phyloP scores from a whole-genome alignment of 306 rosid species.

The Biancaea sappan region DNA sequence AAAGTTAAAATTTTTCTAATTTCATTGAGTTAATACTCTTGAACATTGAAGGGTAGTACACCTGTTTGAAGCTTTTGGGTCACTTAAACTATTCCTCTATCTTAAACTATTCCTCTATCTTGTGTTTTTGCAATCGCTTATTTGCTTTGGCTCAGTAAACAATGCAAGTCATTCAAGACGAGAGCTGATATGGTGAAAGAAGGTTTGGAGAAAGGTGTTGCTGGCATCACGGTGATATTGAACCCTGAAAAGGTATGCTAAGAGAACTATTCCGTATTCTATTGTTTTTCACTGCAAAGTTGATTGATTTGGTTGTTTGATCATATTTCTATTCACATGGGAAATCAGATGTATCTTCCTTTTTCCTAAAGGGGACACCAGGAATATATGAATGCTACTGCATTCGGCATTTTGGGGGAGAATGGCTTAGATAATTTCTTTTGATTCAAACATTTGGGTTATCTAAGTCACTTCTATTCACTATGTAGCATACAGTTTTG shows the following conservation, averaged over 20 bases:
- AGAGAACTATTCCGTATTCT: neutral
- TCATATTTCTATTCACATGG: neutral
- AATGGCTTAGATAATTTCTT: neutral
- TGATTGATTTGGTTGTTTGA: neutral
- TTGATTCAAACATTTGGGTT: constrained; percentile 1
- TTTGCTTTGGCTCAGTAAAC: constrained; percentile 55
- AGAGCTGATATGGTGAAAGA: constrained; percentile 66
- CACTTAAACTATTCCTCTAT: neutral
- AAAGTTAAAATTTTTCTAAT: neutral
- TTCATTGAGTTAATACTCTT: neutral
- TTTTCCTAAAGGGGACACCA: neutral
- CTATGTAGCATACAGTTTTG: neutral
- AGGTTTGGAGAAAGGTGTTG: constrained; percentile 52
- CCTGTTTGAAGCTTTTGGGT: neutral
- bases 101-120: neutral
- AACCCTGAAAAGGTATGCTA: constrained; percentile 76
- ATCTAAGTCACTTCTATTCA: neutral
- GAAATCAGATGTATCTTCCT: neutral
- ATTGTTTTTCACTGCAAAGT: neutral
- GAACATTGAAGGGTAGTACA: neutral
- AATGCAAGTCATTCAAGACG: constrained; percentile 64
- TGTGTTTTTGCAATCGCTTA: neutral
- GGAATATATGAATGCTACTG: neutral
- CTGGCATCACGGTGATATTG: constrained; percentile 57
- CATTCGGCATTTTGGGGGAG: neutral